phyloP scores from a whole-genome alignment of 1,284 basidiomycete genomes.

The Marasmius fiardii region DNA sequence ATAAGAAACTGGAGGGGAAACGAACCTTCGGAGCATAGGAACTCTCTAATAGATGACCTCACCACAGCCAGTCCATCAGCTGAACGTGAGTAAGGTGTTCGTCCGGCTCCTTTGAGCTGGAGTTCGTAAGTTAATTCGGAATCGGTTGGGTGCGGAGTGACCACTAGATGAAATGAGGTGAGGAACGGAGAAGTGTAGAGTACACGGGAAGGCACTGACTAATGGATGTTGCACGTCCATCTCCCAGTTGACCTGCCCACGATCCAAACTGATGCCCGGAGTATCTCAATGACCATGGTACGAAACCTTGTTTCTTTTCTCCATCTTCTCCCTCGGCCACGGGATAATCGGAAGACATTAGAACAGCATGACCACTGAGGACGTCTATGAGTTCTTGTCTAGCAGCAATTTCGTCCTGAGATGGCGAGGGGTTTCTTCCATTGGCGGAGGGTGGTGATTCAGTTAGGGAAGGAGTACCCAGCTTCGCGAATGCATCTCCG shows the following conservation, averaged over 20 bases:
- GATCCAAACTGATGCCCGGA: conserved; percentile 90
- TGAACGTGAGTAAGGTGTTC: conserved; percentile 89
- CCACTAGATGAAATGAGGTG: conserved; percentile 42
- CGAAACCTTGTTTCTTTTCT: conserved; percentile 50
- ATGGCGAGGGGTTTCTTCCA: conserved; percentile 26
- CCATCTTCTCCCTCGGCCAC: conserved; percentile 17
- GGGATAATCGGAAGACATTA: conserved; percentile 46
- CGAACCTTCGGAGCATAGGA: conserved; percentile 80
- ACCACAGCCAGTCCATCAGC: conserved; percentile 95
- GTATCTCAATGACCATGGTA: conserved; percentile 88
- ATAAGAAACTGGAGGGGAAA: not conserved
- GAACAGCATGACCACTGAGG: conserved; percentile 73
- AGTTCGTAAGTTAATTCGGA: conserved; percentile 70
- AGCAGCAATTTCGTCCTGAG: conserved; percentile 35
- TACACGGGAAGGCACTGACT: conserved; percentile 38
- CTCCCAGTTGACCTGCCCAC: conserved; percentile 97
- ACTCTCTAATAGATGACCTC: conserved; percentile 91
- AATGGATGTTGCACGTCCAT: conserved; percentile 90
- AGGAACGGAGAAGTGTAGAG: conserved; percentile 10
- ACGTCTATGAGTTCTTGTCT: conserved; percentile 77
- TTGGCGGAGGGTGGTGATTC: conserved; percentile 28
- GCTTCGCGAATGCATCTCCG: conserved; percentile 71
- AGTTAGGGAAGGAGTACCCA: conserved; percentile 55
- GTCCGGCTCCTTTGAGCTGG: conserved; percentile 91
- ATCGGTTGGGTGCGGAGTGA: conserved; percentile 66